A percentile compares a stretch with the other conserved stretches of the same genome.
These are phyloP conservation scores for Globisporangium orthogonon DNA, from an alignment of 352 stramenopile species.

Conservation along the genomic window DNA sequence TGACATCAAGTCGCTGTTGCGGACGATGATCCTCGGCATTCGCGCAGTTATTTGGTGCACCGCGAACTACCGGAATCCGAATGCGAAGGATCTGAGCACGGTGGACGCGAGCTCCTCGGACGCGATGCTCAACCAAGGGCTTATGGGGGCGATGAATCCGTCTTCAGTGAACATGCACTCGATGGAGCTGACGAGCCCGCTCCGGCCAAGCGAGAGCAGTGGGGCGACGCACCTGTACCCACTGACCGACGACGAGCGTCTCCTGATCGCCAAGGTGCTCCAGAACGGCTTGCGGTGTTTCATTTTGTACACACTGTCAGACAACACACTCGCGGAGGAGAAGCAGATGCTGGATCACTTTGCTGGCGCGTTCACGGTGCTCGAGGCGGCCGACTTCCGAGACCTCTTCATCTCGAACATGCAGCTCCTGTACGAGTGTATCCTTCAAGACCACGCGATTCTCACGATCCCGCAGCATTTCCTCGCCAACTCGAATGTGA, in stretches of 20 bases:
- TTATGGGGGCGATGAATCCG: conserved; percentile 9
- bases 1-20: conserved; percentile 92
- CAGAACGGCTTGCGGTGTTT: conserved; percentile 91
- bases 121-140: conserved; percentile 7
- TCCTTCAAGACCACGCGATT: conserved; percentile 91
- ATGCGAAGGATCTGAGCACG: conserved; percentile 76
- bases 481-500: conserved; percentile 90
- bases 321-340: conserved; percentile 83
- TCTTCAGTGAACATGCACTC: conserved; percentile 13
- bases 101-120: conserved; percentile 54
- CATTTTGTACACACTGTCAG: conserved; percentile 88
- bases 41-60: conserved; percentile 98
- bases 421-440: conserved; percentile 87
- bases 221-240: conserved; percentile 53
- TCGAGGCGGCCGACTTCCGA: conserved; percentile 93
- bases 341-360: conserved; percentile 97
- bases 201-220: conserved; percentile 8
- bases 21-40: conserved; percentile 96
- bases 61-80: conserved; percentile 87
- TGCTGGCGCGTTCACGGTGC: conserved; percentile 93
- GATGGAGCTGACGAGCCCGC: conserved; percentile 9
- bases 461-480: conserved; percentile 94
- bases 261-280: conserved; percentile 93
- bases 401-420: conserved; percentile 89
- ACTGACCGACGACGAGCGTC: conserved; percentile 90